These are phyloP conservation scores for Monilinia laxa DNA, from an alignment of 2,329 filamentous ascomycete species.

Conservation along the genomic window DNA sequence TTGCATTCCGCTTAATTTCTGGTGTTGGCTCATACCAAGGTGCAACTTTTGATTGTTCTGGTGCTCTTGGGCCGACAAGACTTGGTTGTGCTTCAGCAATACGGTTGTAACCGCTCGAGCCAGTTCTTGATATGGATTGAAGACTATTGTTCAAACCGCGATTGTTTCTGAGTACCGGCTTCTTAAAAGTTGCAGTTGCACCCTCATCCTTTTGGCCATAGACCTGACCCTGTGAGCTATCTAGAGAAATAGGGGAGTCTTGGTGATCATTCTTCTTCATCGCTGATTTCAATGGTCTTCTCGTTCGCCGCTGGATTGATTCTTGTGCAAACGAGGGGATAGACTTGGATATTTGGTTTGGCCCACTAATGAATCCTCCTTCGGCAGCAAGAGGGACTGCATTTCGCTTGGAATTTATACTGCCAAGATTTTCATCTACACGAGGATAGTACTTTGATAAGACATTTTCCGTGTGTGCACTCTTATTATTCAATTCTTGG, in stretches of 20 bases:
- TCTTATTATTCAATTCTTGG: not conserved
- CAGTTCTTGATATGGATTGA: not conserved
- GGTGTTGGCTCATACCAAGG: conserved; percentile 4
- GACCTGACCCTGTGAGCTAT: not conserved
- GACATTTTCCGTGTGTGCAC: not conserved
- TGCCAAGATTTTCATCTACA: not conserved
- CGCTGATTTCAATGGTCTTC: conserved; percentile 22
- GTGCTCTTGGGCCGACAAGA: not conserved
- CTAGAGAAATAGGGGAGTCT: not conserved
- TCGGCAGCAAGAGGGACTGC: not conserved
- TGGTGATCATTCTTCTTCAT: conserved; percentile 23
- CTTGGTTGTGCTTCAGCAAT: conserved; percentile 8
- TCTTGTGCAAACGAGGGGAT: conserved; percentile 18
- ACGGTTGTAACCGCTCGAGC: conserved; percentile 20
- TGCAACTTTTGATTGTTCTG: not conserved
- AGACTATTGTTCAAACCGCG: conserved; percentile 2
- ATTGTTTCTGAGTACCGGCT: conserved; percentile 1
- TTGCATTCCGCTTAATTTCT: conserved; percentile 16
- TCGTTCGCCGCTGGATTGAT: conserved; percentile 12
- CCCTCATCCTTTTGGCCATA: not conserved
- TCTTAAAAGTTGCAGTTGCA: not conserved
- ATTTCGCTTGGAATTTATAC: not conserved
- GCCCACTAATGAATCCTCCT: not conserved
- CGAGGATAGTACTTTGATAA: conserved; percentile 10
- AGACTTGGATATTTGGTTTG: not conserved